Evolutionary conservation across 1,139 yeast genomes (phyloP).

Genomic region (Ogataea hybrid): DNA sequence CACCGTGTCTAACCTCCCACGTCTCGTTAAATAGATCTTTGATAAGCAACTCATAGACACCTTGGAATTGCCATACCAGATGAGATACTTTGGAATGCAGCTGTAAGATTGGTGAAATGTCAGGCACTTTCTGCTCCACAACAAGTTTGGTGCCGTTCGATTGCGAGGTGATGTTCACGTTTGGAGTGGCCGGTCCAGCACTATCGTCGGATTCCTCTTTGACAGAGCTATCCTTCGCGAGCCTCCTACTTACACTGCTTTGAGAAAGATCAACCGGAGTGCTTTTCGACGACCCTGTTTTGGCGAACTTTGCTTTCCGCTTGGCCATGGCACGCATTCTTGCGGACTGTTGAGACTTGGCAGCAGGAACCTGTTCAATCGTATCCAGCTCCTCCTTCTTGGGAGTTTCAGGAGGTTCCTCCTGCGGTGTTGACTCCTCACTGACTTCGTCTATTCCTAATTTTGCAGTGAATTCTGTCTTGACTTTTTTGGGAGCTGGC

Average conservation of each 20-base stretch:
- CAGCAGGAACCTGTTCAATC: not conserved
- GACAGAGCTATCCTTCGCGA: conserved; percentile 35
- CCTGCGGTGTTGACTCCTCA: conserved; percentile 8
- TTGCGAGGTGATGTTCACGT: conserved; percentile 70
- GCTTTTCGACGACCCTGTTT: conserved; percentile 48
- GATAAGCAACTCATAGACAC: conserved; percentile 84
- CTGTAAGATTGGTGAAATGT: conserved; percentile 67
- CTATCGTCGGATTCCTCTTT: conserved; percentile 20
- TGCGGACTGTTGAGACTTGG: conserved; percentile 48
- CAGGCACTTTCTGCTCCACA: conserved; percentile 72
- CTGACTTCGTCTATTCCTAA: conserved; percentile 27
- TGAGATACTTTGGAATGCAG: conserved; percentile 78
- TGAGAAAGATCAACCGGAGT: conserved; percentile 75
- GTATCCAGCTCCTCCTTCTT: conserved; percentile 7
- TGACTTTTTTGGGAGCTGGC: conserved; percentile 38
- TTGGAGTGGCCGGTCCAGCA: conserved; percentile 22
- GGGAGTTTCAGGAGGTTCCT: conserved; percentile 2
- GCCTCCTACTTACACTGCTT: conserved; percentile 66
- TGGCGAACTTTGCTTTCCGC: conserved; percentile 83
- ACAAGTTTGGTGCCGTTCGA: conserved; percentile 80
- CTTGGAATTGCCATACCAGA: conserved; percentile 92
- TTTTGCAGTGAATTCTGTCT: conserved; percentile 29
- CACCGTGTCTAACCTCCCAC: conserved; percentile 98
- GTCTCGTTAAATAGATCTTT: conserved; percentile 79
- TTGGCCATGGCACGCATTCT: conserved; percentile 92